Evolutionary conservation across 2,329 filamentous ascomycete species (phyloP).

Genomic region (Trichoderma lentiforme): DNA sequence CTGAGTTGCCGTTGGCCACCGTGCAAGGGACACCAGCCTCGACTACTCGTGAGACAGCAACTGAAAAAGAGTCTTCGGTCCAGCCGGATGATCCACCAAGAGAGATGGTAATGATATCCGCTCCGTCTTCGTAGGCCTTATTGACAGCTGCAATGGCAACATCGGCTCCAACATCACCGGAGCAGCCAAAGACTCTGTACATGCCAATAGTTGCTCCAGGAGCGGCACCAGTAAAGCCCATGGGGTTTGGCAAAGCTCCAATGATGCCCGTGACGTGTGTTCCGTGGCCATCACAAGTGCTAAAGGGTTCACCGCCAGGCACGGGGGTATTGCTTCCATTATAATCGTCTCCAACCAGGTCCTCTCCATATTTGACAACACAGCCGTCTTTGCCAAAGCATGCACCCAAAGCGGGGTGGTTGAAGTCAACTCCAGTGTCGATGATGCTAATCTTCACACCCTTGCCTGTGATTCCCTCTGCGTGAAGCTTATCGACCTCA

Average conservation of each 20-base stretch:
- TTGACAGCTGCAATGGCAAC: constrained; percentile 38
- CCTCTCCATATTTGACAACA: constrained; percentile 41
- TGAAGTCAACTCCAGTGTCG: constrained; percentile 50
- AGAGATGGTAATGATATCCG: constrained; percentile 36
- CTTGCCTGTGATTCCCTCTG: constrained; percentile 46
- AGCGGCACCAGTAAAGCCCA: constrained; percentile 38
- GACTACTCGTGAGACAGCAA: constrained; percentile 39
- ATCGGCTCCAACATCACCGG: constrained; percentile 32
- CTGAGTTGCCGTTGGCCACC: constrained; percentile 44
- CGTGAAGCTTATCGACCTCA: constrained; percentile 51
- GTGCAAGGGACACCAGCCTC: constrained; percentile 40
- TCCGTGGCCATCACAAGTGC: constrained; percentile 40
- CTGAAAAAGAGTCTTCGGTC: constrained; percentile 30
- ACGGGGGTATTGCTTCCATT: constrained; percentile 30
- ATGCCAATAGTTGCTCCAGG: constrained; percentile 38
- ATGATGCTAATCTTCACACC: constrained; percentile 53
- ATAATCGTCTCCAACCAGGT: constrained; percentile 40
- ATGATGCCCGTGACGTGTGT: constrained; percentile 46
- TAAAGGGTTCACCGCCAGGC: constrained; percentile 37
- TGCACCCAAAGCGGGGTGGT: constrained; percentile 44
- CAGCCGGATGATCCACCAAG: constrained; percentile 33
- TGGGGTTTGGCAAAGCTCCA: constrained; percentile 36
- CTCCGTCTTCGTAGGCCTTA: constrained; percentile 39
- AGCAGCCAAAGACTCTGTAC: constrained; percentile 38
- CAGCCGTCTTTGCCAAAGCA: constrained; percentile 43